Base-by-base conservation (phyloP, 2,329 filamentous ascomycete species). In the Geosmithia putterillii region DNA sequence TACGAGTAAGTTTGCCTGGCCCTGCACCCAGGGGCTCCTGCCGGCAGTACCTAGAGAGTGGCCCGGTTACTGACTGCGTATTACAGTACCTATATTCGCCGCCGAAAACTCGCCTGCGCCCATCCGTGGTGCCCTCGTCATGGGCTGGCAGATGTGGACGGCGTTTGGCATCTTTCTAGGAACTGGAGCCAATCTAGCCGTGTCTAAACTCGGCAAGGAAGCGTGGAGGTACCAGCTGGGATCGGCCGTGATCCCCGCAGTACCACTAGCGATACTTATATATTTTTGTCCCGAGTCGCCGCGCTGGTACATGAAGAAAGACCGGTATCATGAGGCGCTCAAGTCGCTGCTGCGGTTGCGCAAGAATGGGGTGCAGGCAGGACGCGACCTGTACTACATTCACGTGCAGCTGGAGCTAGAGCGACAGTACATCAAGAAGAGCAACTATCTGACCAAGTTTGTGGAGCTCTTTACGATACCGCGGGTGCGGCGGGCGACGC, bases 61-160 rank as follows among this genome's bases (percentile, higher is more conserved):
- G 15, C 15, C 8, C 8, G 15, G 28, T 10, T 10, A 20, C 35
- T 36, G 34, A 38, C 15, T 38, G 15, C 10, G 15, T 38, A 38
- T 38, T 12, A 76, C 70, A 40, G 81, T 86, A 2, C 84, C 85
- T 0, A 79, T 89, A 22, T 89, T 85, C 52, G 79, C 82, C 0
- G 83, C 84, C 2, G 84, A 89, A 58, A 84, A 77, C 45, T 74
- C 79, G 0, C 83, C 83, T 0, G 78, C 82, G 1, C 59, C 69
- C 2, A 80, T 87, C 44, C 76, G 83, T 55, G 83, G 83, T 49
- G 83, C 81, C 7, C 67, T 92, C 17, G 83, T 89, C 48, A 90
- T 90, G 84, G 80, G 79, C 48, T 90, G 85, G 84, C 64, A 89
- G 61, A 65, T 83, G 59, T 83, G 78, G 75, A 79, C 71, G 3